Evolutionary conservation across 768 basidiomycete genomes (phyloP), one percentile per base, ranked within the genome.

Genomic region (Rhizopogon salebrosus): DNA sequence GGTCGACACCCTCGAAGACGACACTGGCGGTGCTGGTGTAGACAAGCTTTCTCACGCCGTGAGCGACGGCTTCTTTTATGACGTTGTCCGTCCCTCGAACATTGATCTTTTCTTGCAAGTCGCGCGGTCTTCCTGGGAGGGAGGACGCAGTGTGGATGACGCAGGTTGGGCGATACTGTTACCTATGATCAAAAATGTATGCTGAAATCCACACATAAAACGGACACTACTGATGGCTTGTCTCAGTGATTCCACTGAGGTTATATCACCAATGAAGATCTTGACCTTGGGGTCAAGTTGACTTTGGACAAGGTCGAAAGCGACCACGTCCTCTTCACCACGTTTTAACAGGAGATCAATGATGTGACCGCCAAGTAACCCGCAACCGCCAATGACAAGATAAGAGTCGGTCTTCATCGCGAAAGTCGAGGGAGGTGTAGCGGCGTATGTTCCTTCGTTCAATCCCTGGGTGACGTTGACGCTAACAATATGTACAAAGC

Each of bases 141-240:
- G 78, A 76, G 3, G 73, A 72, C 0, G 78, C 82, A 20, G 80
- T 81, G 67, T 83, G 82, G 55, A 83, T 74, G 23, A 82, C 74
- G 45, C 69, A 68, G 7, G 74, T 75, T 1, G 76, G 68, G 10
- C 57, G 52, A 48, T 64, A 63, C 75, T 75, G 31, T 31, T 13
- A 13, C 11, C 8, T 9, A 11, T 54, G 1, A 27, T 53, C 10
- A 24, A 46, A 31, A 41, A 41, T 20, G 9, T 41, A 24, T 5
- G 4, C 16, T 14, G 14, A 20, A 41, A 20, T 4, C 40, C 40
- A n/a, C n/a, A n/a, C 13, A 41, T 16, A 24, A 20, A 31, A 55
- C 72, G 49, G 34, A 75, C 74, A 67, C 75, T 69, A 36, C 60
- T 54, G 36, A 82, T 61, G 6, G 76, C 77, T 26, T 68, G 65